Evolutionary conservation across 345 rosid species (phyloP), one percentile per base, ranked within the genome.

Genomic region (Syzygium aqueum): DNA sequence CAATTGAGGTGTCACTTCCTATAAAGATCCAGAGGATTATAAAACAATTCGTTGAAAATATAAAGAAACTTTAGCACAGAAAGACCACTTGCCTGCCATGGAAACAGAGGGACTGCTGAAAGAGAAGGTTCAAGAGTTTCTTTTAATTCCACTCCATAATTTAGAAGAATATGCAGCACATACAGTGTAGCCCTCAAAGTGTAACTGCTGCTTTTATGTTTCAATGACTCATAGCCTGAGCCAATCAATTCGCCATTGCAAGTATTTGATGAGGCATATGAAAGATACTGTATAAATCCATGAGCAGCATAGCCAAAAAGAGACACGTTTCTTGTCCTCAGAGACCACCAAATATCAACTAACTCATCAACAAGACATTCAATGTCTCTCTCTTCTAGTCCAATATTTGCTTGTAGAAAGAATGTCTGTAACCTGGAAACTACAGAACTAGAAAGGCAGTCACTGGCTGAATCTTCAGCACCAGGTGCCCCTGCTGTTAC

Each of bases 1-100:
- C 89, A 97, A 91, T 65, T 97, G 99, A 73, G 99, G 98, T 28
- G 95, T 94, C 85, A 95, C 91, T 90, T 97, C 99, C 99, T 97
- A 88, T 53, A 86, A 86, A 90, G 87, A 86, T 40, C 54, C 86
- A 77, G 52, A 49, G 53, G 51, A 73, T 51, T 50, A 84, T 40
- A 23, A 54, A 21, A 23, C 57, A 56, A 33, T 51, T 33, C 6
- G 56, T 67, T 52, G 80, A 82, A 57, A n/a, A 89, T 86, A 85
- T 53, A 83, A 85, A 86, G 49, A 89, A 87, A 87, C 83, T 84
- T 52, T 33, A 27, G 73, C 85, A 37, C 57, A 88, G 84, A 78
- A 30, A 80, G 87, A 84, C 87, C 59, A 56, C 89, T 88, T 86
- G 94, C 99, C 99, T 97, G 99, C 99, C 99, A 97, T 87, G 99